phyloP scores from a whole-genome alignment of 176 grass and related monocot species.

The Puccinellia tenuiflora region DNA sequence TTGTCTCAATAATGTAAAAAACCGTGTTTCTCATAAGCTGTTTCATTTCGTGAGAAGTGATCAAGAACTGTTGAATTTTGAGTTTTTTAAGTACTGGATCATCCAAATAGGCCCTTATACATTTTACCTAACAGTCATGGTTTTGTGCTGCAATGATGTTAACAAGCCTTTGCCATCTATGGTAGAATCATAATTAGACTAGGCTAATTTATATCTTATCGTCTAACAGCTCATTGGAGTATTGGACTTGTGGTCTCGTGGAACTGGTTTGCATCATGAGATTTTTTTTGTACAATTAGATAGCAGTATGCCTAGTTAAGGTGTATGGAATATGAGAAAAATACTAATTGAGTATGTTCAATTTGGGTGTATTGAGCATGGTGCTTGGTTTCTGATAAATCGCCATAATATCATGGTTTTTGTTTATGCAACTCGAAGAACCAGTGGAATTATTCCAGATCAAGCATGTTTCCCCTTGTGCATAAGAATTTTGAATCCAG shows the following conservation, averaged over 20 bases:
- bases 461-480: background rate
- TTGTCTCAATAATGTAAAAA: background rate
- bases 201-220: background rate
- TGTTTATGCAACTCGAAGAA: background rate
- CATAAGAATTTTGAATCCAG: background rate
- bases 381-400: background rate
- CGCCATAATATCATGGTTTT: background rate
- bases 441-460: background rate
- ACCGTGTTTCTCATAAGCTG: background rate
- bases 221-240: background rate
- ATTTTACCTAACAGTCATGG: background rate
- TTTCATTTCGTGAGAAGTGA: background rate
- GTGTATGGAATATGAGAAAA: background rate
- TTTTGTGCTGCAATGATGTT: background rate
- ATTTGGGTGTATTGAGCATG: background rate
- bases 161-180: background rate
- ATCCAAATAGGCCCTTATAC: background rate
- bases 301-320: background rate
- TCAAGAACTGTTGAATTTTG: background rate
- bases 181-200: background rate
- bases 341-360: background rate
- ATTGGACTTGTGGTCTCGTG: background rate
- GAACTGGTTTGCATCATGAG: background rate
- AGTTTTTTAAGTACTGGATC: background rate
- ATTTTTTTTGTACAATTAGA: background rate